Base-by-base conservation (phyloP, 306 rosid species). In the Castanea mollissima region DNA sequence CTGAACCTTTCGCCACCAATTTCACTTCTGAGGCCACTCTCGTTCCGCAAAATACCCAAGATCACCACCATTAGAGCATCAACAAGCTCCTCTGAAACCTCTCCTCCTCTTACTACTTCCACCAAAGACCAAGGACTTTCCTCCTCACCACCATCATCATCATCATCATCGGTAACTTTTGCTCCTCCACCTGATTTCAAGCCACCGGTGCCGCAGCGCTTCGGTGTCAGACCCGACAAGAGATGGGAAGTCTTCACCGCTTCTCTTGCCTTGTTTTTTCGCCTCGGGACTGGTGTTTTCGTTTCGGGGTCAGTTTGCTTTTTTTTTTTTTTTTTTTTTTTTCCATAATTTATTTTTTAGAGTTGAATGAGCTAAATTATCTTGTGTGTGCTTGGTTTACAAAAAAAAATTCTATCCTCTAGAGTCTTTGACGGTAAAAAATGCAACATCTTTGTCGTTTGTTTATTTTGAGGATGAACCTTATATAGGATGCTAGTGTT, bases 121-220 rank as follows among this genome's bases (percentile, higher is more conserved):
- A 71, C 87, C 54, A 76, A 84, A 73, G 80, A 78, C 46, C 44
- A 69, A 46, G 79, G 74, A 18, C 27, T 84, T 69, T 55, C 46
- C 46, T 41, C 46, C 11, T 8, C 46, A 38, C 46, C 21, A 21
- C 21, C 21, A 21, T 21, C 27, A 25, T 25, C 27, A 25, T 25
- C 87, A 1, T 74, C 81, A 2, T 52, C 91, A 31, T 67, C 72
- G 16, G 34, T 4, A 20, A 71, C 84, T 15, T 68, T 93, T 51
- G 32, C 88, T 77, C 86, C 97, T 80, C 99, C 99, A 0, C 89
- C 90, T 11, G 79, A 91, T 84, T 96, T 96, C 94, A 96, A 90
- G 85, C 78, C 92, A 59, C 99, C 99, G 58, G 89, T 93, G 88
- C 98, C 99, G 1, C 82, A 96, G 89, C 90, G 87, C 71, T 96